phyloP scores from a whole-genome alignment of 2,329 filamentous ascomycete species.

The Lasiodiplodia theobromae region DNA sequence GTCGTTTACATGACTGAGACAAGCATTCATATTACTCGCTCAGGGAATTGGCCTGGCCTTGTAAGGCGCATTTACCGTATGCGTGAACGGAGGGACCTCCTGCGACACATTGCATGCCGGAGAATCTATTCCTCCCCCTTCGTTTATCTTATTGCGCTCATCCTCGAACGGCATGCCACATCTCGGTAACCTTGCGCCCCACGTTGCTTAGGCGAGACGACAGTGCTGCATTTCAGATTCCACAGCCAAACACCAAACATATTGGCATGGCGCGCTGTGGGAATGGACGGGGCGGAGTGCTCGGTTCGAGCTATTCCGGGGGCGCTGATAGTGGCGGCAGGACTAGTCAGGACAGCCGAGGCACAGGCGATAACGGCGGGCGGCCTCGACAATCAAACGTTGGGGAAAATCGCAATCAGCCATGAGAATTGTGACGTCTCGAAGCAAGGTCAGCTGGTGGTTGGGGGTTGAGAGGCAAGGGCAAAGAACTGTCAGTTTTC shows the following conservation, averaged over 20 bases:
- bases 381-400: neutral
- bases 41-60: neutral
- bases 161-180: constrained; percentile 16
- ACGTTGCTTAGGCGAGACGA: neutral
- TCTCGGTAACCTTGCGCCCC: neutral
- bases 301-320: constrained; percentile 4
- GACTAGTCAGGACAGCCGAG: neutral
- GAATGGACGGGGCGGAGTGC: neutral
- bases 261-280: neutral
- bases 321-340: constrained; percentile 10
- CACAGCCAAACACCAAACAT: too few species aligned
- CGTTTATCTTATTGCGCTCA: constrained; percentile 14
- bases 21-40: neutral
- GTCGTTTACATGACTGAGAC: too few species aligned
- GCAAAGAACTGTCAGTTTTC: neutral
- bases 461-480: neutral
- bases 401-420: neutral
- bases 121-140: constrained; percentile 3
- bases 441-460: neutral
- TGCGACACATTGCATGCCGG: constrained; percentile 11
- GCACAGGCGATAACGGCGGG: neutral
- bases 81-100: neutral
- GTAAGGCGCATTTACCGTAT: constrained; percentile 1
- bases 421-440: neutral
- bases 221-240: neutral